Conservation (phyloP, 306 rosid species). For the Sicyos baderoa region DNA sequence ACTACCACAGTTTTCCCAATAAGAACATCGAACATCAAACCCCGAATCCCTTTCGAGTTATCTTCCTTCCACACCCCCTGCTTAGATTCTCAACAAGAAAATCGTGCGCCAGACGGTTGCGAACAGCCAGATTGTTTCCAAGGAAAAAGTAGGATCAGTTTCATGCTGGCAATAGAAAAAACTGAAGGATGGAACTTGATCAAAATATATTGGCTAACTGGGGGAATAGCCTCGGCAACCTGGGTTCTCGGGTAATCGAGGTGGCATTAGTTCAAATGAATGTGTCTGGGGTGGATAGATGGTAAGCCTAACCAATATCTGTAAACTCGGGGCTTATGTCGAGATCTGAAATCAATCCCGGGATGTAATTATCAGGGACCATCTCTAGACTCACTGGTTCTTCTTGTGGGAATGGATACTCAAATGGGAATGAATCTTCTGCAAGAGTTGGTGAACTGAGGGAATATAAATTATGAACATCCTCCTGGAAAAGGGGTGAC, state of each 20-base stretch:
- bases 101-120: not conserved
- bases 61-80: not conserved
- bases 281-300: not conserved
- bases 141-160: slow-evolving; percentile 4
- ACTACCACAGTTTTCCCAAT: slow-evolving; percentile 12
- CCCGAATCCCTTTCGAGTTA: not conserved
- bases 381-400: slow-evolving; percentile 29
- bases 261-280: not conserved
- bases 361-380: slow-evolving; percentile 38
- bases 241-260: not conserved
- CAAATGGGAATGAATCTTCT: slow-evolving; percentile 23
- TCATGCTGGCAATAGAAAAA: not conserved
- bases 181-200: slow-evolving; percentile 8
- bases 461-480: slow-evolving; percentile 34
- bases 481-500: slow-evolving; percentile 26
- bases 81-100: not conserved
- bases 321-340: slow-evolving; percentile 54
- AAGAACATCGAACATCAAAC: not conserved
- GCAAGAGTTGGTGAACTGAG: slow-evolving; percentile 26
- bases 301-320: slow-evolving; percentile 45
- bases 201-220: not conserved
- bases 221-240: not conserved
- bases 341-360: slow-evolving; percentile 48
- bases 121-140: not conserved
- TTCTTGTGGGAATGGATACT: slow-evolving; percentile 26